Percentiles rank a stretch among this genome's conserved stretches.
These are phyloP conservation scores for Jacaranda mimosifolia DNA, from an alignment of 257 asterid species.

Conservation along the genomic window DNA sequence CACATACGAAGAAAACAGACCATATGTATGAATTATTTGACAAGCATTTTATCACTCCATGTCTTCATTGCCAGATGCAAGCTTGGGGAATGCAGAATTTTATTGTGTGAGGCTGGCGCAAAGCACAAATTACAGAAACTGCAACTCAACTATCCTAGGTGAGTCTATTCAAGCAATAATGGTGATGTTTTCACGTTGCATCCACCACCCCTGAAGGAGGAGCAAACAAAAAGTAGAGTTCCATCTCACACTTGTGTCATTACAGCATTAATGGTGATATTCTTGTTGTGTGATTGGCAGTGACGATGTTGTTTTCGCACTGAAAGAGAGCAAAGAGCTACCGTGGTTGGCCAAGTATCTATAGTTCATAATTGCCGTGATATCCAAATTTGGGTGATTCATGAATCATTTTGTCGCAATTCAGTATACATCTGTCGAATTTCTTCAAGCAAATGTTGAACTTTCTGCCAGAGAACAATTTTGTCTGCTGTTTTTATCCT, in stretches of 20 bases:
- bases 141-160: constrained; percentile 98
- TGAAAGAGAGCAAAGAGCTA: constrained; percentile 85
- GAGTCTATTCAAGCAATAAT: constrained; percentile 19
- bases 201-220: background rate
- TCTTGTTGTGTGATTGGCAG: constrained; percentile 47
- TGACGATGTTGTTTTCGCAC: constrained; percentile 93
- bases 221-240: constrained; percentile 2
- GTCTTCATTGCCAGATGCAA: constrained; percentile 72
- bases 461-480: constrained; percentile 13
- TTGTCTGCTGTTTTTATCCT: background rate
- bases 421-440: background rate
- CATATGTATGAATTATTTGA: background rate
- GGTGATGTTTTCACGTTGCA: background rate
- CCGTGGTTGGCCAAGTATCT: constrained; percentile 91
- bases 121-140: constrained; percentile 91
- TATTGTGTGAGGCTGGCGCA: constrained; percentile 78
- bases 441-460: background rate
- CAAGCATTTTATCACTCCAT: constrained; percentile 16
- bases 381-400: background rate
- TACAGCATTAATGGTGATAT: background rate
- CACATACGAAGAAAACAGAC: background rate
- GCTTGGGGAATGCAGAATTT: constrained; percentile 92
- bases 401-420: background rate
- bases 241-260: background rate
- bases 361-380: constrained; percentile 24